Percentiles rank a stretch among this genome's conserved stretches.
These are phyloP conservation scores for Posidonia australis DNA, from an alignment of 106 monocot genomes.

Conservation along the genomic window DNA sequence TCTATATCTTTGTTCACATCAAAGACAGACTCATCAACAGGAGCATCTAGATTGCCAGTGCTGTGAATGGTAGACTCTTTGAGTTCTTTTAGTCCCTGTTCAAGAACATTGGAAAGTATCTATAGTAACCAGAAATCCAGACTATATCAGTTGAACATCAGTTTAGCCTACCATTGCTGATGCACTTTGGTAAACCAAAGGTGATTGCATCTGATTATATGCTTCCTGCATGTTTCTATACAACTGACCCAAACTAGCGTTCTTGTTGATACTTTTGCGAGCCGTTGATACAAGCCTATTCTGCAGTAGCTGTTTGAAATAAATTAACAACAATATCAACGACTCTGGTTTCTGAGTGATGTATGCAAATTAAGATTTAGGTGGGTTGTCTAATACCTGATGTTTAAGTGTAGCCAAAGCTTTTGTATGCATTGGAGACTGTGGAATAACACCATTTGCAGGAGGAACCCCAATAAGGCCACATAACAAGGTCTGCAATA, in stretches of 20 bases:
- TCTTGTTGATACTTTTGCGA: slow-evolving; percentile 23
- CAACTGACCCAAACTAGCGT: slow-evolving; percentile 25
- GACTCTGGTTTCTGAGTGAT: neutral
- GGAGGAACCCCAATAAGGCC: slow-evolving; percentile 37
- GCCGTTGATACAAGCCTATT: slow-evolving; percentile 24
- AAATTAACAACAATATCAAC: neutral
- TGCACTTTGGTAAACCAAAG: slow-evolving; percentile 20
- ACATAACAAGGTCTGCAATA: slow-evolving; percentile 26
- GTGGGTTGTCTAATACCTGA: slow-evolving; percentile 13
- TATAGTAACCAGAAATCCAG: neutral
- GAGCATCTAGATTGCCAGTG: slow-evolving; percentile 27
- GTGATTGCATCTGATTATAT: slow-evolving; percentile 36
- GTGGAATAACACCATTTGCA: slow-evolving; percentile 37
- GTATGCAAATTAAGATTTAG: neutral
- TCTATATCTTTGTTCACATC: slow-evolving; percentile 40
- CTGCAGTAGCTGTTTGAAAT: slow-evolving; percentile 19
- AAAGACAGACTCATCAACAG: slow-evolving; percentile 25
- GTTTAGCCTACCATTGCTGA: slow-evolving; percentile 11
- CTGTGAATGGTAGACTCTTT: slow-evolving; percentile 27
- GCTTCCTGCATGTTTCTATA: slow-evolving; percentile 32
- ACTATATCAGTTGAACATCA: neutral
- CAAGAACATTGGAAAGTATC: neutral
- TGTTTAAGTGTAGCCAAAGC: slow-evolving; percentile 38
- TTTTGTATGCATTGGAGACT: slow-evolving; percentile 45
- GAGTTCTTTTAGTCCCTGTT: slow-evolving; percentile 35